Conservation (phyloP, 2,329 filamentous ascomycete species). For the Aspergillus spinulosporus region DNA sequence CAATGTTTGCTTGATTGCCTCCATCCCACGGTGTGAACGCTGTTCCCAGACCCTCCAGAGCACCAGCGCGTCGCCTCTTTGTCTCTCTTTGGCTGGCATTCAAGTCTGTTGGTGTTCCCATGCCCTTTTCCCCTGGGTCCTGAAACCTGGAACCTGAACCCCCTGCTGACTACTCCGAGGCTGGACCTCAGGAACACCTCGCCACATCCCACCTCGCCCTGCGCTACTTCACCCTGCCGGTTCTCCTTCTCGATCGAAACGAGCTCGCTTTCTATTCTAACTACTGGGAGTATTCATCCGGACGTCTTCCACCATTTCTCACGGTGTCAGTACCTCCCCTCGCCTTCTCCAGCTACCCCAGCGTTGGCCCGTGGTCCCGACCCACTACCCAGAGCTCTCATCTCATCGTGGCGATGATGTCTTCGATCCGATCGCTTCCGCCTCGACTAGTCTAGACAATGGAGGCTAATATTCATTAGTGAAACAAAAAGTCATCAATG, state of each 20-base stretch:
- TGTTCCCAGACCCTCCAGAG: slow-evolving; percentile 2
- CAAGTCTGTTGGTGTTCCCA: slow-evolving; percentile 14
- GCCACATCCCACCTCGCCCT: slow-evolving; percentile 18
- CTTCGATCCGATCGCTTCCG: slow-evolving; percentile 6
- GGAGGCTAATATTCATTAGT: slow-evolving; percentile 13
- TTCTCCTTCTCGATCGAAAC: neutral
- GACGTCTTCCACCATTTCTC: neutral
- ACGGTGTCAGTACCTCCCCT: slow-evolving; percentile 1
- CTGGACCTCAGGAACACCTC: slow-evolving; percentile 22
- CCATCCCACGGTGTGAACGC: neutral
- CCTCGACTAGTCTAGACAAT: neutral
- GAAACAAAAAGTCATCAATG: slow-evolving; percentile 16
- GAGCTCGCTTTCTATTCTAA: neutral
- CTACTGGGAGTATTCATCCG: neutral
- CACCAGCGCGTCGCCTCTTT: slow-evolving; percentile 18
- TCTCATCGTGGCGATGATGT: slow-evolving; percentile 2
- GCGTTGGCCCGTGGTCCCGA: slow-evolving; percentile 5
- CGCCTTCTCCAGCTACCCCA: neutral
- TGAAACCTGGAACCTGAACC: slow-evolving; percentile 16
- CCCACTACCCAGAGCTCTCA: slow-evolving; percentile 3
- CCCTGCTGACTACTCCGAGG: slow-evolving; percentile 22
- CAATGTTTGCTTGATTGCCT: slow-evolving; percentile 7
- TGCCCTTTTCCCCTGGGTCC: slow-evolving; percentile 13
- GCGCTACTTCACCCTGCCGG: neutral
- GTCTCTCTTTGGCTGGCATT: slow-evolving; percentile 8